Percentiles rank a stretch among this genome's conserved stretches.
These are phyloP conservation scores for Pythium rhizo-oryzae DNA, from an alignment of 352 stramenopile species.

Conservation along the genomic window DNA sequence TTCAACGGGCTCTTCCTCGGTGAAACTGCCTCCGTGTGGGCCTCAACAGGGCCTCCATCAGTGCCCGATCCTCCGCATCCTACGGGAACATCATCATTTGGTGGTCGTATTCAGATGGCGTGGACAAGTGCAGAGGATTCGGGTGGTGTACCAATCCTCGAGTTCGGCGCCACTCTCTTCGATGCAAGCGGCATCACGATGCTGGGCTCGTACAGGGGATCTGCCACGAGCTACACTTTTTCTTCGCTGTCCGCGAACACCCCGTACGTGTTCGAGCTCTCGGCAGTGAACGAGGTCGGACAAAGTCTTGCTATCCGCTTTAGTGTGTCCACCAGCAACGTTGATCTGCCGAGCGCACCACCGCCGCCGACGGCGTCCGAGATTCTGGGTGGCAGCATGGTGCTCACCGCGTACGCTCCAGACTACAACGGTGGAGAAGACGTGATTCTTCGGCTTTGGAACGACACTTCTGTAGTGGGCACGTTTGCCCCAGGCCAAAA, in stretches of 20 bases:
- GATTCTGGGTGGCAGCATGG: slow-evolving; percentile 24
- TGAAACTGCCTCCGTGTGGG: neutral
- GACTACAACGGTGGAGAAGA: slow-evolving; percentile 47
- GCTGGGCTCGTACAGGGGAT: slow-evolving; percentile 5
- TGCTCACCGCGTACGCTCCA: slow-evolving; percentile 18
- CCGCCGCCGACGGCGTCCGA: slow-evolving; percentile 14
- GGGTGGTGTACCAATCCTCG: slow-evolving; percentile 39
- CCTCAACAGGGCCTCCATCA: slow-evolving; percentile 37
- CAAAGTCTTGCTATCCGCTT: neutral
- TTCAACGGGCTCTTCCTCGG: slow-evolving; percentile 49
- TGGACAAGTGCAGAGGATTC: slow-evolving; percentile 45
- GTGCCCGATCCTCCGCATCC: slow-evolving; percentile 34
- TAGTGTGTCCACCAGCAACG: slow-evolving; percentile 8
- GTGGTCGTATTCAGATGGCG: slow-evolving; percentile 45
- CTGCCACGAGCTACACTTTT: slow-evolving; percentile 4
- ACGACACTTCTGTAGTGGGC: slow-evolving; percentile 21
- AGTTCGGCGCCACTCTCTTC: slow-evolving; percentile 32
- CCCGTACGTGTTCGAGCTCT: slow-evolving; percentile 9
- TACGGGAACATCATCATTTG: slow-evolving; percentile 30
- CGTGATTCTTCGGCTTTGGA: slow-evolving; percentile 39
- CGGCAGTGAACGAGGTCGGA: slow-evolving; percentile 20
- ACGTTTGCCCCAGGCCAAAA: slow-evolving; percentile 28
- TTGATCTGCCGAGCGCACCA: slow-evolving; percentile 23
- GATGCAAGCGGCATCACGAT: neutral
- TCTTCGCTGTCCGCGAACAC: slow-evolving; percentile 19